Percentiles rank a stretch among this genome's conserved stretches.
Conservation (phyloP, 352 stramenopile species). For the Pythium aquatile region DNA sequence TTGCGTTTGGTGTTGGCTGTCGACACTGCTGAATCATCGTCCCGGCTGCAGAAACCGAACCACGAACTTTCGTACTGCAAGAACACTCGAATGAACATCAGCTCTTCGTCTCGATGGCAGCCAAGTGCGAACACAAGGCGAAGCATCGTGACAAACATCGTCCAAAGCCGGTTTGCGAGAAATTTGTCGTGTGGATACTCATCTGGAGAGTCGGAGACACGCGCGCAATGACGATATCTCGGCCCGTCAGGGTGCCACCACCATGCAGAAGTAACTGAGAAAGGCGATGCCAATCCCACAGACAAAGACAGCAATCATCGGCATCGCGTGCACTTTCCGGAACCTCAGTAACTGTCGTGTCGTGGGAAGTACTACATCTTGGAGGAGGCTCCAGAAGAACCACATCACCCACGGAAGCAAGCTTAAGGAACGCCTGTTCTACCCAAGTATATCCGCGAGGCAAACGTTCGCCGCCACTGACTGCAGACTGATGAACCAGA, state of each 20-base stretch:
- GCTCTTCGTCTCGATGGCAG: constrained; percentile 1
- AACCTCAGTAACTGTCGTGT: neutral
- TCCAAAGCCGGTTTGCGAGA: constrained; percentile 3
- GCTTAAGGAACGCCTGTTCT: neutral
- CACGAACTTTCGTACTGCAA: constrained; percentile 1
- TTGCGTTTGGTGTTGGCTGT: neutral
- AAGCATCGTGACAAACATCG: constrained; percentile 5
- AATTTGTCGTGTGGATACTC: neutral
- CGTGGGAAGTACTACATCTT: neutral
- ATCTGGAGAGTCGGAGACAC: neutral
- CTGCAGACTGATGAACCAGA: constrained; percentile 11
- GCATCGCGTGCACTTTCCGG: constrained; percentile 3
- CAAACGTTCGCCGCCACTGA: neutral
- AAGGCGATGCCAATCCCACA: neutral
- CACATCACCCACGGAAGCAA: constrained; percentile 4
- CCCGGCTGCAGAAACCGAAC: neutral
- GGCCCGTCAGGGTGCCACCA: neutral
- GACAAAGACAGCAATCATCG: neutral
- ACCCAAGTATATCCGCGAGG: constrained; percentile 3
- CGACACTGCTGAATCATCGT: neutral
- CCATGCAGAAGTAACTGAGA: neutral
- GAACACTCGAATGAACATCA: constrained; percentile 6
- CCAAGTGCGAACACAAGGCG: constrained; percentile 8
- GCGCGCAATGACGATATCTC: neutral
- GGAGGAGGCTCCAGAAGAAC: constrained; percentile 8